Evolutionary conservation across 2,329 filamentous ascomycete genomes (phyloP), one percentile per base, ranked within the genome.

Genomic region (Capronia coronata): DNA sequence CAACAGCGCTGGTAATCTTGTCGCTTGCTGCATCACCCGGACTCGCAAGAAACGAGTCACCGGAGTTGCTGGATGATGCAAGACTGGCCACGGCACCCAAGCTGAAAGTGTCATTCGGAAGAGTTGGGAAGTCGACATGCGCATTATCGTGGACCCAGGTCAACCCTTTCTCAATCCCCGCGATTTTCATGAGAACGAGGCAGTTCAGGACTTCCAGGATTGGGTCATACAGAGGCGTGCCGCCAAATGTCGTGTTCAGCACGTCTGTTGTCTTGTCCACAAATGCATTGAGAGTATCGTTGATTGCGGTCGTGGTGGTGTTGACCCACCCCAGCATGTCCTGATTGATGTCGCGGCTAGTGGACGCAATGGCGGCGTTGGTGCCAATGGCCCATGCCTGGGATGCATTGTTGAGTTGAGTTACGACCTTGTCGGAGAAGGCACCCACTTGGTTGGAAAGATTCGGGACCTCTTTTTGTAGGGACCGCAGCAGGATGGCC

Each of bases 101-200:
- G 51, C 87, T 91, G 70, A 97, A 94, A 1, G 86, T 86, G 64
- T 95, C 78, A 61, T 87, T 84, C 21, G 80, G 75, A 53, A 97
- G 82, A 46, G 79, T 69, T 0, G 93, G 93, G 60, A 98, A 84
- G 52, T 80, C 73, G 60, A 98, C 77, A 54, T 93, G 79, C 2
- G 93, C 88, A 64, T 97, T 74, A 59, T 97, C 84, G 61, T 86
- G 80, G 9, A 95, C 86, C 91, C 91, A 98, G 1, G 87, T 94
- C n/a, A 97, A 75, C 10, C 86, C 93, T 63, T 86, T 84, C 66
- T 97, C 81, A 57, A 98, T 80, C 18, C 82, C 79, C 58, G 86
- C 81, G 55, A 97, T 77, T 72, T 97, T 97, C 63, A 94, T 75
- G 6, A 84, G 81, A 57, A 97, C 80, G n/a, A 97, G 75, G 64